These are phyloP conservation scores for Ganoderma boninense DNA, from an alignment of 1,284 basidiomycete species.

Conservation along the genomic window DNA sequence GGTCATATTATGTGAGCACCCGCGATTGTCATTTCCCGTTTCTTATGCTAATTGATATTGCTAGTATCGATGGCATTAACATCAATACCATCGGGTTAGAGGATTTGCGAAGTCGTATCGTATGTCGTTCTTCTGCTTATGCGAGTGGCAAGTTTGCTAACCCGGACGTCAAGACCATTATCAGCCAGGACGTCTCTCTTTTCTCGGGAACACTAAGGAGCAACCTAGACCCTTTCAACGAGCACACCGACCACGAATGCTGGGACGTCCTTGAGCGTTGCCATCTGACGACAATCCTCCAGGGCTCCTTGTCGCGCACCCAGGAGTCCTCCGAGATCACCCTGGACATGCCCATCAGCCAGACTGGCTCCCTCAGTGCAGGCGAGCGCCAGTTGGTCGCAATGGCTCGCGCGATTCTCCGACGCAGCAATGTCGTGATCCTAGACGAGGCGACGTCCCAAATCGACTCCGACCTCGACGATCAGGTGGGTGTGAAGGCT, in stretches of 20 bases:
- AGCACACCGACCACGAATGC: slow-evolving; percentile 70
- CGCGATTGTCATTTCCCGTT: not conserved
- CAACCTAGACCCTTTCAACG: slow-evolving; percentile 78
- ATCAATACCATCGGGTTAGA: slow-evolving; percentile 85
- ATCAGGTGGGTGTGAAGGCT: slow-evolving; percentile 53
- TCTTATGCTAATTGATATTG: slow-evolving; percentile 15
- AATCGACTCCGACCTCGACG: slow-evolving; percentile 77
- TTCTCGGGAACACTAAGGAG: slow-evolving; percentile 88
- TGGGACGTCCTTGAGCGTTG: slow-evolving; percentile 71
- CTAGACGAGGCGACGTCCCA: slow-evolving; percentile 88
- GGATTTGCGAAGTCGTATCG: slow-evolving; percentile 73
- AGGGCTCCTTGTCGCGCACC: slow-evolving; percentile 29
- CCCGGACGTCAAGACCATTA: slow-evolving; percentile 64
- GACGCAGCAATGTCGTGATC: slow-evolving; percentile 82
- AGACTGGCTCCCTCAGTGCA: slow-evolving; percentile 75
- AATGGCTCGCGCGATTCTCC: slow-evolving; percentile 75
- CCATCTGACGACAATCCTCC: slow-evolving; percentile 59
- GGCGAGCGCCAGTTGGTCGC: slow-evolving; percentile 87
- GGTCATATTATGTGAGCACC: slow-evolving; percentile 72
- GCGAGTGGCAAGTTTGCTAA: not conserved
- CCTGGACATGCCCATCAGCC: slow-evolving; percentile 73
- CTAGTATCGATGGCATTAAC: slow-evolving; percentile 84
- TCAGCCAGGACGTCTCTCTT: slow-evolving; percentile 85
- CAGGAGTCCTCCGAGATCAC: slow-evolving; percentile 32
- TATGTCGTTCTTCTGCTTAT: slow-evolving; percentile 40